These are phyloP conservation scores for Lotus japonicus DNA, from an alignment of 306 rosid genomes.

Conservation along the genomic window DNA sequence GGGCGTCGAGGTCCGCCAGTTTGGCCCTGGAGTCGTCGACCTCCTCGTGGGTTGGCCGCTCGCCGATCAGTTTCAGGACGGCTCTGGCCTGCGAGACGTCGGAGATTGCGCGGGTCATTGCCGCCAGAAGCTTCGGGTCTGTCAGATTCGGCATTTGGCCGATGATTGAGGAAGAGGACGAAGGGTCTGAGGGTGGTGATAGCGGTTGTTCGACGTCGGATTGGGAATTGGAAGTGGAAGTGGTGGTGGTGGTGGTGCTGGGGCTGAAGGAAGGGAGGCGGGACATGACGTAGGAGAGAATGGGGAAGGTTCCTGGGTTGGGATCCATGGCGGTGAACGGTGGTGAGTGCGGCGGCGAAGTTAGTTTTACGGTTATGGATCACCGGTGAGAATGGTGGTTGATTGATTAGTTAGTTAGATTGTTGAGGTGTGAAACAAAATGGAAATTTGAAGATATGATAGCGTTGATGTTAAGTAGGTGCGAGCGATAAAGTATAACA, in stretches of 20 bases:
- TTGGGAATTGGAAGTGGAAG: slow-evolving; percentile 7
- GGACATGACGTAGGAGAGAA: slow-evolving; percentile 80
- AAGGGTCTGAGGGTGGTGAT: slow-evolving; percentile 20
- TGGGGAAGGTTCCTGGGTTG: slow-evolving; percentile 59
- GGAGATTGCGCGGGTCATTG: slow-evolving; percentile 71
- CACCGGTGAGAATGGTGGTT: background rate
- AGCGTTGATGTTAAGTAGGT: no score
- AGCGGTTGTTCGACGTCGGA: slow-evolving; percentile 47
- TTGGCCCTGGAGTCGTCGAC: slow-evolving; percentile 57
- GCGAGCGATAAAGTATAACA: no score
- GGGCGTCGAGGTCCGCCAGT: slow-evolving; percentile 48
- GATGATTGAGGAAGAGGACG: slow-evolving; percentile 25
- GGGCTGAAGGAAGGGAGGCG: slow-evolving; percentile 49
- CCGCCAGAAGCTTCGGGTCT: slow-evolving; percentile 52
- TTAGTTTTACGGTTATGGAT: background rate
- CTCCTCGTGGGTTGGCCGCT: slow-evolving; percentile 74
- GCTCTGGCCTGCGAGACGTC: slow-evolving; percentile 85
- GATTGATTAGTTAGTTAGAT: background rate
- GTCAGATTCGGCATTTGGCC: slow-evolving; percentile 57
- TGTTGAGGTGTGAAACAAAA: background rate
- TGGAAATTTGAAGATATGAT: no score
- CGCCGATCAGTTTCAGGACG: slow-evolving; percentile 59
- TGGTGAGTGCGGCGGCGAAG: background rate
- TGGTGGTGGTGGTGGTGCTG: background rate
- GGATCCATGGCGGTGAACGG: slow-evolving; percentile 63